Conservation (phyloP, 2,329 filamentous ascomycete species). For the Aureobasidium zeae region DNA sequence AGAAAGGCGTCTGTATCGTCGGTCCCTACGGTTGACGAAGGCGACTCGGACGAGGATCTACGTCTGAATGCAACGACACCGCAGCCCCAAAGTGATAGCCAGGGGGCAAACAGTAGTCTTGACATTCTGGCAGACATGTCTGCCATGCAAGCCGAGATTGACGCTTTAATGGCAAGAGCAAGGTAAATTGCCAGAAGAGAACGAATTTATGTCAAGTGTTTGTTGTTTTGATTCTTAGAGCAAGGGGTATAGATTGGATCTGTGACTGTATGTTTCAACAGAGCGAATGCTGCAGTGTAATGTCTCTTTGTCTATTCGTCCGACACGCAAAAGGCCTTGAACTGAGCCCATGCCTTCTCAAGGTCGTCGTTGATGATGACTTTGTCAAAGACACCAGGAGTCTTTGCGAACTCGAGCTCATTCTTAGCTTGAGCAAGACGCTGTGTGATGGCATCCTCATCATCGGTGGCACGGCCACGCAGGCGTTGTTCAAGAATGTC, state of each 20-base stretch:
- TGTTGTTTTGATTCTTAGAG: not conserved
- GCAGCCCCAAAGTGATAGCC: not conserved
- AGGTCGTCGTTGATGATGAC: constrained; percentile 59
- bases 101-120: not conserved
- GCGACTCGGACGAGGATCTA: constrained; percentile 1
- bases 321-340: constrained; percentile 31
- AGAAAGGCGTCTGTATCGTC: constrained; percentile 7
- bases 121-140: constrained; percentile 14
- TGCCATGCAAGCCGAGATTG: constrained; percentile 15
- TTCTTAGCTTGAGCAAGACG: constrained; percentile 61
- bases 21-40: constrained; percentile 5
- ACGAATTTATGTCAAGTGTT: constrained; percentile 6
- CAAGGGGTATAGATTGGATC: not conserved
- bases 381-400: constrained; percentile 56
- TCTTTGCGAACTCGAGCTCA: constrained; percentile 65
- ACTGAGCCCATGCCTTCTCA: constrained; percentile 46
- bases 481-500: constrained; percentile 66
- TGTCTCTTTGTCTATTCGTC: constrained; percentile 21
- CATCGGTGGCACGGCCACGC: constrained; percentile 68
- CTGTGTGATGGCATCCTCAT: constrained; percentile 60
- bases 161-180: constrained; percentile 8
- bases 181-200: not conserved
- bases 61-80: constrained; percentile 1
- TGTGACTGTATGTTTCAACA: too few species aligned
- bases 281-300: too few species aligned